These are phyloP conservation scores for Fomitopsis pinicola DNA, from an alignment of 1,284 basidiomycete species.

Conservation along the genomic window DNA sequence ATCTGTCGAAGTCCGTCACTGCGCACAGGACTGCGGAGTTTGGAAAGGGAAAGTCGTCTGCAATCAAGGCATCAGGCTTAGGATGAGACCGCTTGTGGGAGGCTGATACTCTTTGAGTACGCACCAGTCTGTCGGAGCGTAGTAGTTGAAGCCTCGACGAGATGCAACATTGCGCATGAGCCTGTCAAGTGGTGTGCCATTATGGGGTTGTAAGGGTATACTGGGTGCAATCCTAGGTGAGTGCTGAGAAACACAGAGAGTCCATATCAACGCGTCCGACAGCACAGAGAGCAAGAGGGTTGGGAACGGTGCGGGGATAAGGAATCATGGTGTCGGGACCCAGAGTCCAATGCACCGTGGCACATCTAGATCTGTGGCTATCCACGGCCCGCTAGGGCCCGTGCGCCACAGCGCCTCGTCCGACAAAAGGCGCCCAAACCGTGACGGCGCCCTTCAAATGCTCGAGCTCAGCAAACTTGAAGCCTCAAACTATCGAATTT, in stretches of 20 bases:
- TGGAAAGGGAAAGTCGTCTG: constrained; percentile 40
- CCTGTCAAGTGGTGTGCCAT: background rate
- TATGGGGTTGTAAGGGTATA: background rate
- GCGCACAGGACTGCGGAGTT: constrained; percentile 37
- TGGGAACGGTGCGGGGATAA: constrained; percentile 53
- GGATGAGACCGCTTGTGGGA: constrained; percentile 39
- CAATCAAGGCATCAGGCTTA: constrained; percentile 40
- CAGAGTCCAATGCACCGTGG: too few relatives aligned
- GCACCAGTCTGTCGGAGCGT: constrained; percentile 43
- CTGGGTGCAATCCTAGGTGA: background rate
- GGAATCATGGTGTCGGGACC: too few relatives aligned
- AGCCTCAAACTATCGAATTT: too few relatives aligned
- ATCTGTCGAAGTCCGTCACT: constrained; percentile 39
- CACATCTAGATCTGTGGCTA: too few relatives aligned
- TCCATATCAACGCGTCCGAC: constrained; percentile 42
- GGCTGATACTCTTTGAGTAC: constrained; percentile 40
- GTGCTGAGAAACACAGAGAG: constrained; percentile 34
- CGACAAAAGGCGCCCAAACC: too few relatives aligned
- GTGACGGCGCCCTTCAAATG: too few relatives aligned
- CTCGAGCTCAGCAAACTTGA: too few relatives aligned
- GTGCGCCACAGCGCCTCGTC: too few relatives aligned
- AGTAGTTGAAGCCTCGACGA: constrained; percentile 41
- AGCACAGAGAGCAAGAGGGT: constrained; percentile 63
- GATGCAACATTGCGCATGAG: constrained; percentile 18
- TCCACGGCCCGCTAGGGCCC: too few relatives aligned